Percentiles rank a stretch among this genome's conserved stretches.
These are phyloP conservation scores for Aspergillus panamensis DNA, from an alignment of 495 filamentous ascomycete species.

Conservation along the genomic window DNA sequence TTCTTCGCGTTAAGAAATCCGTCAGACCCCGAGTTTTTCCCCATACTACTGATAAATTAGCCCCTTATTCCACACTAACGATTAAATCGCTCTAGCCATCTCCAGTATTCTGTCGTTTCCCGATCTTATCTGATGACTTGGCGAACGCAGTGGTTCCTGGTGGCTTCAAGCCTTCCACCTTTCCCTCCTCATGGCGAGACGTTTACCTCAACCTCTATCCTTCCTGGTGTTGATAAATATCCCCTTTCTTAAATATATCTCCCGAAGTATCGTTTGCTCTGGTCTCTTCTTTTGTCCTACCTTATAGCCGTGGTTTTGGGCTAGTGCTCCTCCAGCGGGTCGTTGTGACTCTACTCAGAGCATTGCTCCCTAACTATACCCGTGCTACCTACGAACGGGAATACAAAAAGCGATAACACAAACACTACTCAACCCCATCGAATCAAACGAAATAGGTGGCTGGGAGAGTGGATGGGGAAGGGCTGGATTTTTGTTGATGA, in stretches of 20 bases:
- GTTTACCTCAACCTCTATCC: neutral
- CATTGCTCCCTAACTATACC: neutral
- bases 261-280: neutral
- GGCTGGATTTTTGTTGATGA: slow-evolving; percentile 1
- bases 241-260: neutral
- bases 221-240: neutral
- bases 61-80: neutral
- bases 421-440: neutral
- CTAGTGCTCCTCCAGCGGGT: neutral
- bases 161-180: slow-evolving; percentile 6
- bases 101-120: neutral
- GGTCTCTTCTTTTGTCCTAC: neutral
- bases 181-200: neutral
- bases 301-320: neutral
- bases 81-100: neutral
- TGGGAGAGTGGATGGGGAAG: neutral
- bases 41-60: neutral
- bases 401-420: neutral
- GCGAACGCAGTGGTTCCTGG: slow-evolving; percentile 5
- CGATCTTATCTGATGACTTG: slow-evolving; percentile 17
- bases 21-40: slow-evolving; percentile 1
- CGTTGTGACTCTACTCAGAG: neutral
- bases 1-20: neutral
- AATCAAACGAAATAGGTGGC: neutral
- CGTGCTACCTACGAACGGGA: neutral